A percentile compares a stretch with the other conserved stretches of the same genome.
phyloP scores from a whole-genome alignment of 257 asterid genomes.

The Osmanthus fragrans region DNA sequence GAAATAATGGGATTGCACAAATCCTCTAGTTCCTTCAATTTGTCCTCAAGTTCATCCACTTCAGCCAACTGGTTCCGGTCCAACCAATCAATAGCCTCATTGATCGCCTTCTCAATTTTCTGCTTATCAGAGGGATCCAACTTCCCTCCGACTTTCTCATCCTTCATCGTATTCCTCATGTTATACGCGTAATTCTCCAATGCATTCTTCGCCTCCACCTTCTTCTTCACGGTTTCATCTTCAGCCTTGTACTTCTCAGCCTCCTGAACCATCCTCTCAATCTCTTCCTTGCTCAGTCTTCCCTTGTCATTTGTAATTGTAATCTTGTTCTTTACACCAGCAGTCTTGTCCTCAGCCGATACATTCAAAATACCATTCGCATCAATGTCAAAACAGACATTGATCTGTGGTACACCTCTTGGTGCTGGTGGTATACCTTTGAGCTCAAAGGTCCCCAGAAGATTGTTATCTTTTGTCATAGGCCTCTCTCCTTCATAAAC shows the following conservation, averaged over 20 bases:
- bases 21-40: neutral
- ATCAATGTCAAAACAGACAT: neutral
- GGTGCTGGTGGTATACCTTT: neutral
- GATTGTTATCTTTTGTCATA: neutral
- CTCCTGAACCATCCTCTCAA: slow-evolving; percentile 6
- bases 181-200: neutral
- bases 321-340: neutral
- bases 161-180: neutral
- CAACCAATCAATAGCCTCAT: slow-evolving; percentile 1
- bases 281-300: slow-evolving; percentile 2
- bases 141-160: neutral
- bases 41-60: neutral
- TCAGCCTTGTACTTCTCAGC: slow-evolving; percentile 3
- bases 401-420: neutral
- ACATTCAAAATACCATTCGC: neutral
- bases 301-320: slow-evolving; percentile 4
- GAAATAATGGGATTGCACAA: neutral
- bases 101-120: neutral
- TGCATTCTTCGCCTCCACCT: slow-evolving; percentile 5
- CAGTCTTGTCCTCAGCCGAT: neutral
- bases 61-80: slow-evolving; percentile 7
- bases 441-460: neutral
- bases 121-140: neutral
- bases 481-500: neutral
- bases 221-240: neutral